Evolutionary conservation across 345 rosid genomes (phyloP).

Genomic region (Gossypium herbaceum): DNA sequence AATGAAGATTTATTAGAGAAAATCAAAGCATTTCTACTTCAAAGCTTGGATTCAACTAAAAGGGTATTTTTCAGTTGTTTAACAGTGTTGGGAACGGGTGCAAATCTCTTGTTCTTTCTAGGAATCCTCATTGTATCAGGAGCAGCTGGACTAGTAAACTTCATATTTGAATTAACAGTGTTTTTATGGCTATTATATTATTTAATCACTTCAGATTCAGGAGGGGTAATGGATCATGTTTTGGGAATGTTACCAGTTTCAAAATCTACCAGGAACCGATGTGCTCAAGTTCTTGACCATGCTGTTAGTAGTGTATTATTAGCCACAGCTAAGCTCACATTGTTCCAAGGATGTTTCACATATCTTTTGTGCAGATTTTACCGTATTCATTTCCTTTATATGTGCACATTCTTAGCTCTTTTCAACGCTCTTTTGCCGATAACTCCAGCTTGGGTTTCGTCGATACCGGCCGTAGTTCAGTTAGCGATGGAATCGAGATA

Average conservation of each 20-base stretch:
- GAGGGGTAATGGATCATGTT: slow-evolving; percentile 16
- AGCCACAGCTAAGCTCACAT: slow-evolving; percentile 3
- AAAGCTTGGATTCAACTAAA: slow-evolving; percentile 7
- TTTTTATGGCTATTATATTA: slow-evolving; percentile 6
- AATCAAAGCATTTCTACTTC: background rate
- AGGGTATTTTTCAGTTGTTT: background rate
- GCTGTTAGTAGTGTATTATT: slow-evolving; percentile 13
- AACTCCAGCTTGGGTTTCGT: slow-evolving; percentile 10
- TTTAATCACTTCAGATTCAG: slow-evolving; percentile 11
- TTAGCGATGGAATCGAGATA: slow-evolving; percentile 13
- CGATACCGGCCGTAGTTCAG: background rate
- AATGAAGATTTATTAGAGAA: slow-evolving; percentile 11
- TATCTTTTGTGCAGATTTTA: slow-evolving; percentile 17
- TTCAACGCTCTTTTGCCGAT: slow-evolving; percentile 1
- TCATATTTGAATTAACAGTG: background rate
- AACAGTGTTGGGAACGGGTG: slow-evolving; percentile 6
- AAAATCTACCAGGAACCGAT: slow-evolving; percentile 2
- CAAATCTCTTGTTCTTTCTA: background rate
- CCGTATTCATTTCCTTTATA: slow-evolving; percentile 14
- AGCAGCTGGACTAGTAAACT: slow-evolving; percentile 12
- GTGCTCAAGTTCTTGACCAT: slow-evolving; percentile 15
- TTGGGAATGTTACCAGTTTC: slow-evolving; percentile 14
- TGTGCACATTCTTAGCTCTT: slow-evolving; percentile 12
- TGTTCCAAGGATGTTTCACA: slow-evolving; percentile 18
- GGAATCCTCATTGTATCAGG: slow-evolving; percentile 8